Evolutionary conservation across 2,329 filamentous ascomycete genomes (phyloP), one percentile per base, ranked within the genome.

Genomic region (Didymosphaeria variabile): DNA sequence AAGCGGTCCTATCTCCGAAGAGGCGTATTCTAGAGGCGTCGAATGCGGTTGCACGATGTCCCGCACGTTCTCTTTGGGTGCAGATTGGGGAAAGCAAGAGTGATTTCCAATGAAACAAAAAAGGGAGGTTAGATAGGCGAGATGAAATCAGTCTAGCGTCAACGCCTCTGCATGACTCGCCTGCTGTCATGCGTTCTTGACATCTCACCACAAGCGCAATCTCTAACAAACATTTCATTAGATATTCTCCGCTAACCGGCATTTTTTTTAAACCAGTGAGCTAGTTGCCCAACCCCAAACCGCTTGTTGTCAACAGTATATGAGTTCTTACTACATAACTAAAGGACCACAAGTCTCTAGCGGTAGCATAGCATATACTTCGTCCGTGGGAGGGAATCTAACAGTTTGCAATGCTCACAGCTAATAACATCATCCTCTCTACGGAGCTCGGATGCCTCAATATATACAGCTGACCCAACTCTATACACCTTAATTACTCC

Each of bases 121-220:
- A 45, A 23, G 19, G 42, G n/a, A 10, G 42, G n/a, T 45, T 10
- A 23, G 19, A 10, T 45, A 45, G 42, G 19, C 19, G 42, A 45
- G 19, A 21, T 23, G 7, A 23, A 12, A 8, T 10, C 5, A 12
- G 10, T 15, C 19, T 45, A 45, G 42, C 19, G 8, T 23, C 42
- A 23, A 23, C 42, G 42, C 42, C 19, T 45, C 19, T 13, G 42
- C 42, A 45, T 45, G 42, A 23, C 42, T 45, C n/a, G 19, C 19
- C 42, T n/a, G 42, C 42, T 45, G 42, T 45, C 42, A 23, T 45
- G 42, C 19, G n/a, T 45, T n/a, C 38, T n/a, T n/a, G 38, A 40
- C 17, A 40, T 40, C 5, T 45, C 19, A 45, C 42, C 9, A 45
- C 12, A 7, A 45, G 40, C 42, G 10, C 38, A 5, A 40, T n/a